These are phyloP conservation scores for Hymenoscyphus scutula DNA, from an alignment of 2,329 filamentous ascomycete genomes.

Conservation along the genomic window DNA sequence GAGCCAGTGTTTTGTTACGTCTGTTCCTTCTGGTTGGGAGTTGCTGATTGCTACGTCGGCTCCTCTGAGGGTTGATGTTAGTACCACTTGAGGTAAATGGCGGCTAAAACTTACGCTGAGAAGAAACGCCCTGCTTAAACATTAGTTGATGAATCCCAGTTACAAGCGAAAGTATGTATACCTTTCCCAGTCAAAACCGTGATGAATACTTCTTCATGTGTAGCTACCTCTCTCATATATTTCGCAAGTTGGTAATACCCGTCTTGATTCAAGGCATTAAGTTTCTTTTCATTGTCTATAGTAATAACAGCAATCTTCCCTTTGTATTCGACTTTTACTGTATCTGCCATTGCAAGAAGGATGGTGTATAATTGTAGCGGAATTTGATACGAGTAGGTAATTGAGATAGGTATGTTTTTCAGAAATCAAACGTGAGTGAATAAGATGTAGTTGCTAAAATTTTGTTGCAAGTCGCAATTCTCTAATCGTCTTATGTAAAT, in stretches of 20 bases:
- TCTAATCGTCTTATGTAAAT: background rate
- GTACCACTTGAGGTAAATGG: background rate
- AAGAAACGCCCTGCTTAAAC: conserved; percentile 57
- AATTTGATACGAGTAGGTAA: too few relatives aligned
- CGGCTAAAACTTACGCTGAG: conserved; percentile 66
- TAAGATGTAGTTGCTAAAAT: too few relatives aligned
- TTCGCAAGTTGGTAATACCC: conserved; percentile 77
- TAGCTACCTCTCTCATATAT: conserved; percentile 73
- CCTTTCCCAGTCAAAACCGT: conserved; percentile 84
- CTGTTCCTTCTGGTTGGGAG: conserved; percentile 39
- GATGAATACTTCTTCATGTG: conserved; percentile 75
- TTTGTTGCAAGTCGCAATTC: too few relatives aligned
- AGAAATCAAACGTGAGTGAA: too few relatives aligned
- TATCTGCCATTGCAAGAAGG: conserved; percentile 24
- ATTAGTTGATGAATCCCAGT: background rate
- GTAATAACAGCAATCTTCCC: conserved; percentile 80
- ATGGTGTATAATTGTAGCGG: background rate
- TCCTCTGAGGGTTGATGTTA: conserved; percentile 52
- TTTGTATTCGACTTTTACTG: conserved; percentile 53
- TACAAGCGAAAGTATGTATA: conserved; percentile 21
- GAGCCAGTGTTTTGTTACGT: conserved; percentile 56
- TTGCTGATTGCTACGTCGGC: conserved; percentile 68
- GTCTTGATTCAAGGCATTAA: conserved; percentile 73
- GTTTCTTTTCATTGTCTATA: conserved; percentile 79
- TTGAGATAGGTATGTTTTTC: too few relatives aligned